Evolutionary conservation across 306 rosid species (phyloP).

Genomic region (Malus asiatica): DNA sequence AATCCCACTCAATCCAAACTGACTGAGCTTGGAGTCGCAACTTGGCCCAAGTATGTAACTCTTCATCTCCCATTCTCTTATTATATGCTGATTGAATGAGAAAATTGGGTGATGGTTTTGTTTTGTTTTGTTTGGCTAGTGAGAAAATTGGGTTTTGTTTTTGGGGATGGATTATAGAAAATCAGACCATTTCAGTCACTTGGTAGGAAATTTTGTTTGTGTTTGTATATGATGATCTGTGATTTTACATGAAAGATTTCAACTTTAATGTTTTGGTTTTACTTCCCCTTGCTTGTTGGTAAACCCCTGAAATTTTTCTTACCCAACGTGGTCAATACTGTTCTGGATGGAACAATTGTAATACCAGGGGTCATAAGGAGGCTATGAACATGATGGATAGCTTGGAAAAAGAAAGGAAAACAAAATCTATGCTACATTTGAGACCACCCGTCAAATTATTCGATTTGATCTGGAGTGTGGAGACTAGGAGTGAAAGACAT

Average conservation of each 20-base stretch:
- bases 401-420: background rate
- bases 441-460: background rate
- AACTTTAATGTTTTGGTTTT: background rate
- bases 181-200: background rate
- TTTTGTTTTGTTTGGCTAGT: background rate
- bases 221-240: too few species aligned
- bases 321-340: too few species aligned
- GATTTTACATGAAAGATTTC: too few species aligned
- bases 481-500: background rate
- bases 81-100: background rate
- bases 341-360: too few species aligned
- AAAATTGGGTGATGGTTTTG: background rate
- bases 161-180: background rate
- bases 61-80: background rate
- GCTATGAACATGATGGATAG: background rate
- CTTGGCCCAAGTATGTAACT: background rate
- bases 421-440: too few species aligned
- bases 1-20: constrained; percentile 6
- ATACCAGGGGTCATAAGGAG: background rate
- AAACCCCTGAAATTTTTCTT: too few species aligned
- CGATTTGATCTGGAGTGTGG: background rate
- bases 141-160: background rate
- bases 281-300: background rate
- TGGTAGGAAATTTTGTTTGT: background rate
- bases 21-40: constrained; percentile 5